These are phyloP conservation scores for Pseudozyma sp. DNA, from an alignment of 1,284 basidiomycete genomes.

Conservation along the genomic window DNA sequence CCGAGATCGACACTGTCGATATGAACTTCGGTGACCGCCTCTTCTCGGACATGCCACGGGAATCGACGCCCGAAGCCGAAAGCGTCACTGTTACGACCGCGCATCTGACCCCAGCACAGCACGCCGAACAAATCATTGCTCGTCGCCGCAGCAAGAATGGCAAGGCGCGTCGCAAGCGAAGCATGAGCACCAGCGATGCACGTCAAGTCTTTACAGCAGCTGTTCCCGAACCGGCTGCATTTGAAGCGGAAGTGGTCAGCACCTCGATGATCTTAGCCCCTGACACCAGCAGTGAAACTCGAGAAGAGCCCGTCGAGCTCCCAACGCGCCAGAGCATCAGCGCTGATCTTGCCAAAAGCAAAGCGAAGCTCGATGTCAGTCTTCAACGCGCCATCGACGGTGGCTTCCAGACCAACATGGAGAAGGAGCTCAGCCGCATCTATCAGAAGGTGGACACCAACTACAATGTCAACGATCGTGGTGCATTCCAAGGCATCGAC, in stretches of 20 bases:
- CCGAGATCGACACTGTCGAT: constrained; percentile 16
- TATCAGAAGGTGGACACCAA: constrained; percentile 69
- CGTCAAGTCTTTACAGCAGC: constrained; percentile 40
- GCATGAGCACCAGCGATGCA: constrained; percentile 58
- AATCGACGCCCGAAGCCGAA: neutral
- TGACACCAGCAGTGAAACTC: constrained; percentile 15
- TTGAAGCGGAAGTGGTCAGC: constrained; percentile 14
- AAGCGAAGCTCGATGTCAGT: constrained; percentile 55
- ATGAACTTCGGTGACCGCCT: constrained; percentile 3
- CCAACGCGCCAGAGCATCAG: constrained; percentile 53
- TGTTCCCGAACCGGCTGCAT: neutral
- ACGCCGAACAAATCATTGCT: constrained; percentile 62
- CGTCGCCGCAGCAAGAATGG: constrained; percentile 59
- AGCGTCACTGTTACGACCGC: neutral
- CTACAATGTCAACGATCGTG: constrained; percentile 71
- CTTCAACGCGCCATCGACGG: constrained; percentile 54
- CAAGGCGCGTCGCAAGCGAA: constrained; percentile 43
- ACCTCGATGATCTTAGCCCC: neutral
- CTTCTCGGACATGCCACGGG: constrained; percentile 12
- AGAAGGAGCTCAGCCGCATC: constrained; percentile 60
- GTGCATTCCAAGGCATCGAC: constrained; percentile 55
- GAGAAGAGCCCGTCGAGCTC: constrained; percentile 37
- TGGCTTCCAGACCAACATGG: constrained; percentile 57
- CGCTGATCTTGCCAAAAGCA: constrained; percentile 52
- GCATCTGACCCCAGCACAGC: constrained; percentile 55